A percentile compares a stretch with the other conserved stretches of the same genome.
phyloP scores from a whole-genome alignment of 345 rosid species.

The Brassica nigra region DNA sequence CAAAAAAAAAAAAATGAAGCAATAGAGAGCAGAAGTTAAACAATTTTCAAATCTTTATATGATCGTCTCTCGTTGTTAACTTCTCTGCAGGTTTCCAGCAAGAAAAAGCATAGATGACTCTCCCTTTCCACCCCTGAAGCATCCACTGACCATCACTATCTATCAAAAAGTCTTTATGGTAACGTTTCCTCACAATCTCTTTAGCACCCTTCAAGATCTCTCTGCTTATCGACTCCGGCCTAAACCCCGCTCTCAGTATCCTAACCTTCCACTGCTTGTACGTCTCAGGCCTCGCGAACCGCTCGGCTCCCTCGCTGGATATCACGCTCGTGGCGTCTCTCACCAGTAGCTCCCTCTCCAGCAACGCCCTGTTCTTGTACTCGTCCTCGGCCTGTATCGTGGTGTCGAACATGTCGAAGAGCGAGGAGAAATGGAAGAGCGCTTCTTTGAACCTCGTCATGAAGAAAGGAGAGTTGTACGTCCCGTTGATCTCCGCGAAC shows the following conservation, averaged over 20 bases:
- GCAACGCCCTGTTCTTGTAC: neutral
- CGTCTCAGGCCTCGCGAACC: neutral
- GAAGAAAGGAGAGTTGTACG: neutral
- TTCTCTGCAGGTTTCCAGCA: conserved; percentile 56
- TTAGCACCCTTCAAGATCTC: neutral
- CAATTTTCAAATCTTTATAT: conserved; percentile 2
- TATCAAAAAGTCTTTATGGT: conserved; percentile 49
- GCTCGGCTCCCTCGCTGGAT: neutral
- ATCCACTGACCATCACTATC: conserved; percentile 66
- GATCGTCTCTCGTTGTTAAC: conserved; percentile 14
- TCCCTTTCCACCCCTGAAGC: conserved; percentile 92
- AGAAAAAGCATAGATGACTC: conserved; percentile 62
- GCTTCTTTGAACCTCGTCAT: conserved; percentile 3
- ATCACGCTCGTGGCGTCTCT: neutral
- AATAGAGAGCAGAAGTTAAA: conserved; percentile 1
- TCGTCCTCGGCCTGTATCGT: neutral
- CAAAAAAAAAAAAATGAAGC: conserved; percentile 27
- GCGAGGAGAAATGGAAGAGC: neutral
- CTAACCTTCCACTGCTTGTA: neutral
- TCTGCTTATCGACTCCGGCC: neutral
- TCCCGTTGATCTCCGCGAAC: neutral
- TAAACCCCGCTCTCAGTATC: neutral
- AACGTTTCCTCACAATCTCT: neutral
- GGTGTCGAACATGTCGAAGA: neutral
- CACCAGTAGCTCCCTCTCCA: neutral